Conservation (phyloP, 768 basidiomycete genomes). For the Lactarius akahatsu region DNA sequence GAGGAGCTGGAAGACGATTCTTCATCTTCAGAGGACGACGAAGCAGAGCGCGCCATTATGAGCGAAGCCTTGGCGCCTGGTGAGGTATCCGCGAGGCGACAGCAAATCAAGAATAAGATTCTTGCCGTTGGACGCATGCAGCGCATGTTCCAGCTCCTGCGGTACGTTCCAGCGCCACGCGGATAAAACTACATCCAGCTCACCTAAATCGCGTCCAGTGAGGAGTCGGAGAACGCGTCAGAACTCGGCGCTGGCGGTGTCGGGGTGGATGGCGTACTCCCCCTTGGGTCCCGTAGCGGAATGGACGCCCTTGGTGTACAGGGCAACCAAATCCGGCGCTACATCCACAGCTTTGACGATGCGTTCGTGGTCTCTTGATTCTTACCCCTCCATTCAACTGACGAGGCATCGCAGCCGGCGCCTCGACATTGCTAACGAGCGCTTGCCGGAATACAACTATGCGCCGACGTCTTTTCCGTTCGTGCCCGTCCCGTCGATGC, state of each 20-base stretch:
- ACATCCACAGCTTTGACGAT: slow-evolving; percentile 72
- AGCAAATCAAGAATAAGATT: slow-evolving; percentile 92
- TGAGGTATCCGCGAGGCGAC: slow-evolving; percentile 54
- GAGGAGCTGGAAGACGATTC: slow-evolving; percentile 86
- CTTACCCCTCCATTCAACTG: slow-evolving; percentile 7
- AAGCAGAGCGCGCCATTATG: slow-evolving; percentile 26
- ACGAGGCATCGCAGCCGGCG: slow-evolving; percentile 51
- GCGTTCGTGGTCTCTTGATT: slow-evolving; percentile 50
- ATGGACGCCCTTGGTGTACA: slow-evolving; percentile 63
- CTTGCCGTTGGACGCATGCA: slow-evolving; percentile 91
- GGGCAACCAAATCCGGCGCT: slow-evolving; percentile 54
- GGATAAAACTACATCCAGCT: background rate
- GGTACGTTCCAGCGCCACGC: slow-evolving; percentile 48
- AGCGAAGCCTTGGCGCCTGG: slow-evolving; percentile 36
- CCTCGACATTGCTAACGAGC: slow-evolving; percentile 72
- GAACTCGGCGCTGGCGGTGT: slow-evolving; percentile 50
- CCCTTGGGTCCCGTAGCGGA: slow-evolving; percentile 36
- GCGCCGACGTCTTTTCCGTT: slow-evolving; percentile 38
- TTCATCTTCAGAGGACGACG: slow-evolving; percentile 47
- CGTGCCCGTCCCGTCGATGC: slow-evolving; percentile 66
- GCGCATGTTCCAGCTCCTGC: slow-evolving; percentile 81
- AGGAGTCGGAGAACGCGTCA: slow-evolving; percentile 76
- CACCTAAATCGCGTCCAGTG: slow-evolving; percentile 43
- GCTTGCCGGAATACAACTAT: slow-evolving; percentile 58
- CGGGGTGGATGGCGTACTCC: slow-evolving; percentile 34